phyloP scores from a whole-genome alignment of 257 asterid species.

The Marsdenia floribunda region DNA sequence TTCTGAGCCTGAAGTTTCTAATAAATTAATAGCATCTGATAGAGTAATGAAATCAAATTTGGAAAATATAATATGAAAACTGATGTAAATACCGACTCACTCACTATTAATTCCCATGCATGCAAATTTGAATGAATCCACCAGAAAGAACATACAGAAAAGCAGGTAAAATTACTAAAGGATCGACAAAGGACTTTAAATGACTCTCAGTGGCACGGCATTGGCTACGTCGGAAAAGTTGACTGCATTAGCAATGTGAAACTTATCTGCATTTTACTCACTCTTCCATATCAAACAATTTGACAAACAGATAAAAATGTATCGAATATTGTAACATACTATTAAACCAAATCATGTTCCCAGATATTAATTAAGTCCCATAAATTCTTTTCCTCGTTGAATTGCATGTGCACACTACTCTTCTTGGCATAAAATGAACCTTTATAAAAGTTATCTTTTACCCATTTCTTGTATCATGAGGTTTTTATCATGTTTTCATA shows the following conservation, averaged over 20 bases:
- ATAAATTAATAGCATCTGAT: constrained; percentile 7
- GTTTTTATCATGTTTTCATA: background rate
- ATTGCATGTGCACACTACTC: background rate
- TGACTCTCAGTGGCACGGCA: background rate
- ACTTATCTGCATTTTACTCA: too few species aligned
- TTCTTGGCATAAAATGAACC: background rate
- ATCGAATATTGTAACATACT: background rate
- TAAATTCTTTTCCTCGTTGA: background rate
- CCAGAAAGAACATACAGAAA: background rate
- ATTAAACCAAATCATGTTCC: background rate
- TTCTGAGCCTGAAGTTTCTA: constrained; percentile 61
- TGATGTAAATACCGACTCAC: constrained; percentile 8
- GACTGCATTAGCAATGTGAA: background rate
- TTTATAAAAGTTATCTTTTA: background rate
- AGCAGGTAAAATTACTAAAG: background rate
- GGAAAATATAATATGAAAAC: background rate
- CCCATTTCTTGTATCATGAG: background rate
- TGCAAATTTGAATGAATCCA: background rate
- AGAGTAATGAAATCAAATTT: constrained; percentile 1
- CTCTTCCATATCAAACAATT: background rate
- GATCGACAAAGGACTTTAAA: background rate
- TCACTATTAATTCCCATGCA: background rate
- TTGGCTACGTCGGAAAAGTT: background rate
- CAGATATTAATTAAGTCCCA: background rate
- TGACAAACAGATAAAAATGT: background rate